Conservation (phyloP, 306 rosid genomes). For the Canavalia ensiformis region DNA sequence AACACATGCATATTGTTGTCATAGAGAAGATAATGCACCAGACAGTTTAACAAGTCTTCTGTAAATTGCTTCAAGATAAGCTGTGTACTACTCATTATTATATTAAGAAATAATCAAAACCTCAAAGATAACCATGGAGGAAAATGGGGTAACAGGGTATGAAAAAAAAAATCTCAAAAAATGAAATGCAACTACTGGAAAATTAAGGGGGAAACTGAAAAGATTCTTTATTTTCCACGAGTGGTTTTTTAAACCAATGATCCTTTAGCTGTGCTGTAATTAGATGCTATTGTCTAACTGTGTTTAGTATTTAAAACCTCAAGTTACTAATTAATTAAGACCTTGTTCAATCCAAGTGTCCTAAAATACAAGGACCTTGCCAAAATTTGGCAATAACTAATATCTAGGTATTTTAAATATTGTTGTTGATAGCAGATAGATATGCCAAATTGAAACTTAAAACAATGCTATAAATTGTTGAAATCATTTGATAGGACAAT, state of each 20-base stretch:
- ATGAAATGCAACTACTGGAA: constrained; percentile 16
- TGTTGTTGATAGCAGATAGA: background rate
- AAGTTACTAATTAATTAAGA: constrained; percentile 30
- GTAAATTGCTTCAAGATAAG: constrained; percentile 14
- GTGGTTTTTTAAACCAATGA: constrained; percentile 4
- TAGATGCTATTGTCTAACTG: constrained; percentile 4
- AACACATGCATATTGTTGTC: constrained; percentile 27
- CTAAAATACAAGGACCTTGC: constrained; percentile 1
- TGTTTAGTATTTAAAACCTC: constrained; percentile 1
- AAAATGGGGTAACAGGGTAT: constrained; percentile 16
- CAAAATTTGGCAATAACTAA: constrained; percentile 18
- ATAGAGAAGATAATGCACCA: constrained; percentile 30
- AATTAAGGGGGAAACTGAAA: background rate
- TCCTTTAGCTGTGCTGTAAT: constrained; percentile 19
- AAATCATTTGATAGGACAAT: constrained; percentile 7
- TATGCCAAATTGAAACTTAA: constrained; percentile 27
- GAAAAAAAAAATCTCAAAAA: constrained; percentile 6
- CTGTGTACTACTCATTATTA: background rate
- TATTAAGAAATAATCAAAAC: background rate
- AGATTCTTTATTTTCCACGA: constrained; percentile 9
- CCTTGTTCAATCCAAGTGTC: constrained; percentile 13
- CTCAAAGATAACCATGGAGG: background rate
- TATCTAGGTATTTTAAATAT: background rate
- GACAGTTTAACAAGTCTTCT: background rate
- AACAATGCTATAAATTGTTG: constrained; percentile 3